Evolutionary conservation across 306 rosid genomes (phyloP).

Genomic region (Nissolia schottii): DNA sequence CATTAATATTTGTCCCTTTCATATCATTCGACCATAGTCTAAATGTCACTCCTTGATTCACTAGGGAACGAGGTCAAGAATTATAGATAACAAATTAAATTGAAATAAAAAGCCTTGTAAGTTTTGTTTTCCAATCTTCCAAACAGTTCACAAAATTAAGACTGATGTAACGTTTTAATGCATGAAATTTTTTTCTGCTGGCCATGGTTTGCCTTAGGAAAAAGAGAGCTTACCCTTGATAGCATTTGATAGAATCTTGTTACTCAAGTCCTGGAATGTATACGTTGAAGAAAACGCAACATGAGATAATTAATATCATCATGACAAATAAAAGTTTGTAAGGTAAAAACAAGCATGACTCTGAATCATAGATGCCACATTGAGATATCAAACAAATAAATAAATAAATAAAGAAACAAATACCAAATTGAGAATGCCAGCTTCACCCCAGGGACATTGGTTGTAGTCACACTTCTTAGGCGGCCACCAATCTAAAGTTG

Average conservation of each 20-base stretch:
- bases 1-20: not conserved
- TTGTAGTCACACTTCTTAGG: slow-evolving; percentile 47
- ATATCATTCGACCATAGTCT: too few species aligned
- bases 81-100: not conserved
- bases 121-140: not conserved
- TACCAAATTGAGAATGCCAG: slow-evolving; percentile 55
- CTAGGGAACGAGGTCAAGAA: too few species aligned
- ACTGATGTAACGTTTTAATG: not conserved
- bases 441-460: slow-evolving; percentile 57
- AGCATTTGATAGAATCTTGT: slow-evolving; percentile 45
- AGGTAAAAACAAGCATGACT: not conserved
- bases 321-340: not conserved
- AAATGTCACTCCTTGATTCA: too few species aligned
- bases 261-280: slow-evolving; percentile 54
- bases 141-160: not conserved
- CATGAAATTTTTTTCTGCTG: not conserved
- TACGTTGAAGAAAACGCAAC: not conserved
- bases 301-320: not conserved
- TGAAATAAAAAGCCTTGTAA: too few species aligned
- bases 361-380: not conserved
- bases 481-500: slow-evolving; percentile 79
- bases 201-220: not conserved
- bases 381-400: not conserved
- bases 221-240: slow-evolving; percentile 43
- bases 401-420: too few species aligned